Evolutionary conservation across 108 stramenopile genomes (phyloP).

Genomic region (Skeletonema potamos): DNA sequence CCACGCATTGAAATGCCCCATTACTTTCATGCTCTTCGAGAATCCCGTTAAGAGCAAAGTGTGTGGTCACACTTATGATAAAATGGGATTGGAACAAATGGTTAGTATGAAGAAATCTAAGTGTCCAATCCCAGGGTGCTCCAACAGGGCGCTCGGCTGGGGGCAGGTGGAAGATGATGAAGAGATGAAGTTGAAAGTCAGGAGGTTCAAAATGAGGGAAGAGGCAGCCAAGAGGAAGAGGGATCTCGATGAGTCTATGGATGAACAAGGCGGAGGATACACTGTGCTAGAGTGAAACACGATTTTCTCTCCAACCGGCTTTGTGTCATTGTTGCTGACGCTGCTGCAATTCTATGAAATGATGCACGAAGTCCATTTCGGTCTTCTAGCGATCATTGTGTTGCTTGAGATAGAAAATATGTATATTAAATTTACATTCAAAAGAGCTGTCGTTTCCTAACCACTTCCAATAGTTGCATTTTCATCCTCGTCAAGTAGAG

Average conservation of each 20-base stretch:
- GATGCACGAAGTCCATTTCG: background rate
- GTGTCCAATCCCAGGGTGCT: slow-evolving; percentile 74
- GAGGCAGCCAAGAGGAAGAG: slow-evolving; percentile 37
- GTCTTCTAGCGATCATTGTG: background rate
- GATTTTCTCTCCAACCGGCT: background rate
- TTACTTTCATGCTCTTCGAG: slow-evolving; percentile 56
- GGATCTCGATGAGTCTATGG: slow-evolving; percentile 33
- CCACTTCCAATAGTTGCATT: background rate
- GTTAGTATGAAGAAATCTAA: slow-evolving; percentile 25
- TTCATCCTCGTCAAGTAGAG: slow-evolving; percentile 32
- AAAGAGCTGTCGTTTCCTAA: slow-evolving; percentile 1
- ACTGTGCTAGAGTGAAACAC: slow-evolving; percentile 27
- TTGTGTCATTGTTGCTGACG: background rate
- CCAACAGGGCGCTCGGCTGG: slow-evolving; percentile 31
- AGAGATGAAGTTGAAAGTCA: slow-evolving; percentile 53
- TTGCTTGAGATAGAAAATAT: background rate
- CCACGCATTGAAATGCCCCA: slow-evolving; percentile 60
- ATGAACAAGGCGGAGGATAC: slow-evolving; percentile 20
- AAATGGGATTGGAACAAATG: slow-evolving; percentile 49
- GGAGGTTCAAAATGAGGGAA: slow-evolving; percentile 50
- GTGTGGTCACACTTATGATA: slow-evolving; percentile 64
- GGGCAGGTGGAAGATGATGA: slow-evolving; percentile 59
- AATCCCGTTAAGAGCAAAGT: slow-evolving; percentile 68
- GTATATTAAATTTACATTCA: background rate
- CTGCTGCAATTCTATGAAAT: background rate